A percentile compares a stretch with the other conserved stretches of the same genome.
Conservation (phyloP, 2,329 filamentous ascomycete species). For the Ophiostoma ulmi region DNA sequence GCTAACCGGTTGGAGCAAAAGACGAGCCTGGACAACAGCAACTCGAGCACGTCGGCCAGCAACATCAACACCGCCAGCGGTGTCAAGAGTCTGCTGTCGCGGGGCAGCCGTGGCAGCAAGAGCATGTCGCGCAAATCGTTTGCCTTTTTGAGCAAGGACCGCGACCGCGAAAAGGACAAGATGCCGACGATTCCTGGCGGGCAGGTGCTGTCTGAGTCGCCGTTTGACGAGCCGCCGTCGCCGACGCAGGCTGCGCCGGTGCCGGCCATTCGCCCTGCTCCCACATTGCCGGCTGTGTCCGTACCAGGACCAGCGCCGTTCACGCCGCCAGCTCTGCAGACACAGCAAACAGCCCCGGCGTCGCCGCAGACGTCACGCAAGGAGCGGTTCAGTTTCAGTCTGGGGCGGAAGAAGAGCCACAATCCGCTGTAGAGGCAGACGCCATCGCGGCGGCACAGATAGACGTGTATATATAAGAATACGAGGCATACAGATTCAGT, state of each 20-base stretch:
- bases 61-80: neutral
- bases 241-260: constrained; percentile 6
- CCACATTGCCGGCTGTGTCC: neutral
- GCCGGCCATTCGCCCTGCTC: neutral
- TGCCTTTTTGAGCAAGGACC: constrained; percentile 51
- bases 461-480: too few species aligned
- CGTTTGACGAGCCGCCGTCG: constrained; percentile 13
- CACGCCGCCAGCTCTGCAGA: neutral
- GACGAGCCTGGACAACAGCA: constrained; percentile 25
- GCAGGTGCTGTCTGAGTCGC: constrained; percentile 17
- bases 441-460: too few species aligned
- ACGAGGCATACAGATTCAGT: too few species aligned
- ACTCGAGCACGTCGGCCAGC: constrained; percentile 35
- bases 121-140: constrained; percentile 74
- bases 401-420: constrained; percentile 68
- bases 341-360: constrained; percentile 33
- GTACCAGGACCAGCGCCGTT: neutral
- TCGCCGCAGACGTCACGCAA: constrained; percentile 45
- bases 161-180: constrained; percentile 36
- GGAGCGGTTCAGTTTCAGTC: constrained; percentile 60
- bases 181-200: neutral
- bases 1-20: constrained; percentile 29
- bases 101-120: constrained; percentile 68
- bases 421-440: constrained; percentile 29
- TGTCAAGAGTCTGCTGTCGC: constrained; percentile 49